Conservation (phyloP, 805 yeast genomes). For the Saccharomycopsis vini region DNA sequence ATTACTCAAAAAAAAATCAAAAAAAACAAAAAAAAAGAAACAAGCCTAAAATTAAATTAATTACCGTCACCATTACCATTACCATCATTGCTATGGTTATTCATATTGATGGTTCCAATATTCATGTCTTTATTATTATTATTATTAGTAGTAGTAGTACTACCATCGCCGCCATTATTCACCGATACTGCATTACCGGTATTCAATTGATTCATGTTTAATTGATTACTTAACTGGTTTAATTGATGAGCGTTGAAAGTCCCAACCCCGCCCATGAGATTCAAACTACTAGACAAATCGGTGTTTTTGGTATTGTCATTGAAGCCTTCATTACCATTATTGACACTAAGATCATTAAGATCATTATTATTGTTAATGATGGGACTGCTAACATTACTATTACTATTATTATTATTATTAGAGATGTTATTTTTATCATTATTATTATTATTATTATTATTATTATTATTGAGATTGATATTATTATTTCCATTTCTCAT, state of each 20-base stretch:
- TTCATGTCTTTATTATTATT: too few species aligned
- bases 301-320: not conserved
- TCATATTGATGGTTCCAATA: too few species aligned
- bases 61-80: too few species aligned
- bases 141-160: too few species aligned
- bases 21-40: too few species aligned
- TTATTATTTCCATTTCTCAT: not conserved
- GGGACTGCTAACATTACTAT: not conserved
- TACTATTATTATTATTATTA: slow-evolving; percentile 3
- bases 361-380: not conserved
- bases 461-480: not conserved
- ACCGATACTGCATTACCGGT: too few species aligned
- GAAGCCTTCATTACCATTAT: not conserved
- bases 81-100: too few species aligned
- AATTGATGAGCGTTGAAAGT: slow-evolving; percentile 8
- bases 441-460: not conserved
- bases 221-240: slow-evolving; percentile 7
- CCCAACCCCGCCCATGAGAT: slow-evolving; percentile 8
- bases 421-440: not conserved
- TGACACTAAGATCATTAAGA: not conserved
- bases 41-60: too few species aligned
- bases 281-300: not conserved
- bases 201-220: slow-evolving; percentile 8
- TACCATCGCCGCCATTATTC: too few species aligned
- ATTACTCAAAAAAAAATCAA: too few species aligned